Percentiles rank a stretch among this genome's conserved stretches.
These are phyloP conservation scores for Cephaloascus fragrans DNA, from an alignment of 805 yeast genomes.

Conservation along the genomic window DNA sequence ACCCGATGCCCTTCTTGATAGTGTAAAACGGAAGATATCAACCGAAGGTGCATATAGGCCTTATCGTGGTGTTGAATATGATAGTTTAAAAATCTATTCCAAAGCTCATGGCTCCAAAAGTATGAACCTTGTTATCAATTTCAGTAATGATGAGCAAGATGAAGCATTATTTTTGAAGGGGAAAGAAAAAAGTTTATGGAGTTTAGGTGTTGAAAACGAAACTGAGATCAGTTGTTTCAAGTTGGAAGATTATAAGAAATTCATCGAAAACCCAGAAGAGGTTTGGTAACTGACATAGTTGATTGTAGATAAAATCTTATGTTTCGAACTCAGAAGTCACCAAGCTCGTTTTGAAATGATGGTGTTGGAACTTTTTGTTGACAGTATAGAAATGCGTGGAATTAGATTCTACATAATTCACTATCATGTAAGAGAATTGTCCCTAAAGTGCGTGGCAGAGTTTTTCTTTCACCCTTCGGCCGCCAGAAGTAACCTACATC, in stretches of 20 bases:
- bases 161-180: conserved; percentile 2
- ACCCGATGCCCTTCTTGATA: conserved; percentile 51
- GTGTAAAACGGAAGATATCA: conserved; percentile 31
- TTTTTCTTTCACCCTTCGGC: too few relatives aligned
- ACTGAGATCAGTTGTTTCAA: conserved; percentile 87
- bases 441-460: too few relatives aligned
- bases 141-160: conserved; percentile 53
- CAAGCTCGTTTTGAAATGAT: too few relatives aligned
- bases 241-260: conserved; percentile 51
- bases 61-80: conserved; percentile 63
- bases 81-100: conserved; percentile 78
- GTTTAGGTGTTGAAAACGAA: conserved; percentile 59
- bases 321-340: too few relatives aligned
- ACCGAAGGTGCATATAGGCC: conserved; percentile 71
- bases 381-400: too few relatives aligned
- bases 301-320: neutral
- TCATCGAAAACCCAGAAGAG: conserved; percentile 77
- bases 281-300: conserved; percentile 52
- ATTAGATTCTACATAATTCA: too few relatives aligned
- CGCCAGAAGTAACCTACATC: too few relatives aligned
- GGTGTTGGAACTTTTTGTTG: too few relatives aligned
- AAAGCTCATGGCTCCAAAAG: conserved; percentile 95
- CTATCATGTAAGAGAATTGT: too few relatives aligned
- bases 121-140: conserved; percentile 82
- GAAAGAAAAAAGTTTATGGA: conserved; percentile 18